Evolutionary conservation across 352 stramenopile species (phyloP).

Genomic region (Pythium sukuiense): DNA sequence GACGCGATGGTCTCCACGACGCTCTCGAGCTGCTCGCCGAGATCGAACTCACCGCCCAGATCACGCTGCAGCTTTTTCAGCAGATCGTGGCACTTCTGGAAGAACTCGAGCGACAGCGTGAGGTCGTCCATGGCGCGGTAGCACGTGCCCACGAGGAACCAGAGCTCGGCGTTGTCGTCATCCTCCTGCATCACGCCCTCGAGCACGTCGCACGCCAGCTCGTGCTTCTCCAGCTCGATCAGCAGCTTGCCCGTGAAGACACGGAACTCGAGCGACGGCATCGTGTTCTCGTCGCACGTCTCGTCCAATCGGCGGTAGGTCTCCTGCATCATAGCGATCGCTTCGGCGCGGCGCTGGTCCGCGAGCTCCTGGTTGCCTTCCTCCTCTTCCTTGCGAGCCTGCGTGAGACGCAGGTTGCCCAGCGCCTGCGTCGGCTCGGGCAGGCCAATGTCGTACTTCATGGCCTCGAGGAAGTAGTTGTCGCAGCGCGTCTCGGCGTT

Average conservation of each 20-base stretch:
- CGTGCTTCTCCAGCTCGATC: constrained; percentile 85
- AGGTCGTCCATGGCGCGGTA: constrained; percentile 87
- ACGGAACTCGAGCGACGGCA: constrained; percentile 86
- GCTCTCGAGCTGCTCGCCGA: constrained; percentile 79
- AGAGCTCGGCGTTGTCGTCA: constrained; percentile 89
- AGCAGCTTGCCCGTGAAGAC: constrained; percentile 81
- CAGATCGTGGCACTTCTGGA: constrained; percentile 78
- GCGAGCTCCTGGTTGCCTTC: constrained; percentile 15
- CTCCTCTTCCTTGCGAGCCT: constrained; percentile 87
- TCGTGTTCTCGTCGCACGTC: constrained; percentile 61
- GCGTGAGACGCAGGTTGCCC: constrained; percentile 93
- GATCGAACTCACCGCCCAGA: constrained; percentile 65
- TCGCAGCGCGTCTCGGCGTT: constrained; percentile 94
- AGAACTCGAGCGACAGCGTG: constrained; percentile 81
- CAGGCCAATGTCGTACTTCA: constrained; percentile 89
- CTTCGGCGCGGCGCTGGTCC: constrained; percentile 82
- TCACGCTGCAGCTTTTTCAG: constrained; percentile 82
- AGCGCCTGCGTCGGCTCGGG: constrained; percentile 94
- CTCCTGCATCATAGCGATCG: constrained; percentile 87
- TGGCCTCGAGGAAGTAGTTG: constrained; percentile 84
- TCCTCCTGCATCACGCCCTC: constrained; percentile 89
- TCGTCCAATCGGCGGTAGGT: constrained; percentile 90
- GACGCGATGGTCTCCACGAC: constrained; percentile 62
- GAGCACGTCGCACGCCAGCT: constrained; percentile 78
- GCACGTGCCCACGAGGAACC: constrained; percentile 87